Evolutionary conservation across 352 stramenopile species (phyloP).

Genomic region (Phytopythium vexans): DNA sequence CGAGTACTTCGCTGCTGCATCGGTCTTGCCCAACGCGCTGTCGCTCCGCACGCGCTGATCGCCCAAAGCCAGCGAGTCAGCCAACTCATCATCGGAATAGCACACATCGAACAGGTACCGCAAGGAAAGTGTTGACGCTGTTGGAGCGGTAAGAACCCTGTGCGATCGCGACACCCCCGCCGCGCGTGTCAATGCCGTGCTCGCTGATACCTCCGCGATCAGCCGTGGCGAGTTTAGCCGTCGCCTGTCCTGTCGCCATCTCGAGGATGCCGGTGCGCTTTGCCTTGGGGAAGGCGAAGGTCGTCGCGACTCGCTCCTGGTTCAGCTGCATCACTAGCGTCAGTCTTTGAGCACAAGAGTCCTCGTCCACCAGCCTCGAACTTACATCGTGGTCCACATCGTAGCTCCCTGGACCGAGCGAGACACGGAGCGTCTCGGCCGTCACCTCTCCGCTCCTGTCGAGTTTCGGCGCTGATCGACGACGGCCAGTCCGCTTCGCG

Average conservation of each 20-base stretch:
- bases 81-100: neutral
- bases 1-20: slow-evolving; percentile 27
- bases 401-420: slow-evolving; percentile 52
- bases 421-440: slow-evolving; percentile 21
- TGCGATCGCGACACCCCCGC: slow-evolving; percentile 10
- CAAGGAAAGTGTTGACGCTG: slow-evolving; percentile 27
- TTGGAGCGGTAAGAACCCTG: slow-evolving; percentile 23
- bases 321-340: slow-evolving; percentile 22
- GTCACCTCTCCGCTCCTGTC: slow-evolving; percentile 5
- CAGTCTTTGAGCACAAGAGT: neutral
- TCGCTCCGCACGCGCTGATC: slow-evolving; percentile 33
- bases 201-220: too few relatives aligned
- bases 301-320: slow-evolving; percentile 34
- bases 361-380: too few relatives aligned
- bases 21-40: slow-evolving; percentile 25
- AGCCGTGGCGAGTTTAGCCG: too few relatives aligned
- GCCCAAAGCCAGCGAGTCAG: neutral
- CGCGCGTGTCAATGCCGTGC: neutral
- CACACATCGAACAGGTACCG: slow-evolving; percentile 7
- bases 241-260: slow-evolving; percentile 8
- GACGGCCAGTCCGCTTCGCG: too few relatives aligned
- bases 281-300: slow-evolving; percentile 48
- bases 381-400: slow-evolving; percentile 46
- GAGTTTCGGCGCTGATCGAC: too few relatives aligned
- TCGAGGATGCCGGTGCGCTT: slow-evolving; percentile 45